These are phyloP conservation scores for Cyathus striatus DNA, from an alignment of 768 basidiomycete genomes.

Conservation along the genomic window DNA sequence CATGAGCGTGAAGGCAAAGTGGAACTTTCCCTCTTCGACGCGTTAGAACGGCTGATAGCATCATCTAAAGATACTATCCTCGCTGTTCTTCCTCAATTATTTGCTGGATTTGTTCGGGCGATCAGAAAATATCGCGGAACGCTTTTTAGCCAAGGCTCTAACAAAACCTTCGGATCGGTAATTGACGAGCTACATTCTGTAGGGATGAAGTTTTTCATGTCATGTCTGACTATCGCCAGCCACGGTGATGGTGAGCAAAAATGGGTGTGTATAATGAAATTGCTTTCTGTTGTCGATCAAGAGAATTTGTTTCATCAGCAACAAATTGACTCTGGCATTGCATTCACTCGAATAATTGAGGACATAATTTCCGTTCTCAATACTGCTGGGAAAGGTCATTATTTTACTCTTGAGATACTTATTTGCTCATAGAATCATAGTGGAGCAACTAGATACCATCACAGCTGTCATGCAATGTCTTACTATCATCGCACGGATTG, in stretches of 20 bases:
- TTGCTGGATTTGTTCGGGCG: conserved; percentile 41
- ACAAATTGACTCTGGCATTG: conserved; percentile 22
- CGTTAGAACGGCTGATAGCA: conserved; percentile 17
- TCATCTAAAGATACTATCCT: conserved; percentile 20
- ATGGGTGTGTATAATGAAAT: conserved; percentile 41
- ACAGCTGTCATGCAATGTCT: conserved; percentile 38
- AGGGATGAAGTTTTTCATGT: conserved; percentile 41
- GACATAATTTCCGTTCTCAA: conserved; percentile 30
- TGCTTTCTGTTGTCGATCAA: conserved; percentile 45
- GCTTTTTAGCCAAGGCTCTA: conserved; percentile 45
- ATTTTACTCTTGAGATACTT: background rate
- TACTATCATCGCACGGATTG: conserved; percentile 48
- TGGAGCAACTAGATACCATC: conserved; percentile 13
- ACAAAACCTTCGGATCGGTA: conserved; percentile 17
- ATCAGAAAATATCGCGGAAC: conserved; percentile 46
- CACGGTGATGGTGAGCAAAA: conserved; percentile 10
- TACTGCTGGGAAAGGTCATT: conserved; percentile 14
- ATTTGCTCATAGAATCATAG: conserved; percentile 7
- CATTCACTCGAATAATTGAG: conserved; percentile 33
- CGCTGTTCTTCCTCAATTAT: conserved; percentile 48
- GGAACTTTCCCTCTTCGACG: conserved; percentile 29
- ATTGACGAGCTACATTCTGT: conserved; percentile 32
- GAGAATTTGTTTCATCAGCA: conserved; percentile 41
- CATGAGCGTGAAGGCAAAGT: conserved; percentile 32
- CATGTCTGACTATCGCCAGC: conserved; percentile 30